Evolutionary conservation across 2,329 filamentous ascomycete species (phyloP).

Genomic region (Bimuria novae-zelandiae): DNA sequence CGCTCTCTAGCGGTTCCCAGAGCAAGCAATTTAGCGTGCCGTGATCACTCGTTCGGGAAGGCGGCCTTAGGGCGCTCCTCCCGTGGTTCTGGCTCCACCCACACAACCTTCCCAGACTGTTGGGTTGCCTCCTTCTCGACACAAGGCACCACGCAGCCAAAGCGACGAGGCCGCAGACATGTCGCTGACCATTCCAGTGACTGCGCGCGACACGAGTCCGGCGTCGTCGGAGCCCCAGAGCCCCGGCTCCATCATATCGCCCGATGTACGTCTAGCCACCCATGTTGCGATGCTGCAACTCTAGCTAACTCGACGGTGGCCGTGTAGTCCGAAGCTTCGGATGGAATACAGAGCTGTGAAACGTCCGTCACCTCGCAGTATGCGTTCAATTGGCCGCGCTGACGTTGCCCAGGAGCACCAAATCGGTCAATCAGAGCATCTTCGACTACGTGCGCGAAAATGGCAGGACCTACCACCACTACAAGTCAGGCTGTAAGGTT

Average conservation of each 20-base stretch:
- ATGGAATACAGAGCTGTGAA: slow-evolving; percentile 36
- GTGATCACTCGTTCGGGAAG: slow-evolving; percentile 7
- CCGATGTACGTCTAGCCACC: slow-evolving; percentile 26
- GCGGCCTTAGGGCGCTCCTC: slow-evolving; percentile 9
- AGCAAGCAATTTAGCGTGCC: background rate
- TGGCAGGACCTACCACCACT: slow-evolving; percentile 48
- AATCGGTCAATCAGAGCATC: slow-evolving; percentile 47
- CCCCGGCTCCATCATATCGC: slow-evolving; percentile 30
- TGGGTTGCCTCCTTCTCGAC: slow-evolving; percentile 17
- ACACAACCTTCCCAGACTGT: slow-evolving; percentile 13
- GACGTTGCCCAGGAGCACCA: slow-evolving; percentile 38
- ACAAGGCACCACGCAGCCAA: slow-evolving; percentile 6
- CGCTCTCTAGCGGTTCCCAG: background rate
- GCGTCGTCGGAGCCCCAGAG: slow-evolving; percentile 25
- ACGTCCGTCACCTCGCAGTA: slow-evolving; percentile 31
- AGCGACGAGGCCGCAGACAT: slow-evolving; percentile 17
- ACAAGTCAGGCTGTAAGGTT: slow-evolving; percentile 46
- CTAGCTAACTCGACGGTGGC: slow-evolving; percentile 9
- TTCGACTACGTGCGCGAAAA: slow-evolving; percentile 47
- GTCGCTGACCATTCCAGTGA: slow-evolving; percentile 27
- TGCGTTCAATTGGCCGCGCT: slow-evolving; percentile 16
- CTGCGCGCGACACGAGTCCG: slow-evolving; percentile 24
- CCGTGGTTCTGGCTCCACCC: slow-evolving; percentile 17
- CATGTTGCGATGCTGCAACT: background rate
- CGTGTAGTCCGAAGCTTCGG: slow-evolving; percentile 40